phyloP scores from a whole-genome alignment of 2,329 filamentous ascomycete genomes.

The Fusarium floridanum region DNA sequence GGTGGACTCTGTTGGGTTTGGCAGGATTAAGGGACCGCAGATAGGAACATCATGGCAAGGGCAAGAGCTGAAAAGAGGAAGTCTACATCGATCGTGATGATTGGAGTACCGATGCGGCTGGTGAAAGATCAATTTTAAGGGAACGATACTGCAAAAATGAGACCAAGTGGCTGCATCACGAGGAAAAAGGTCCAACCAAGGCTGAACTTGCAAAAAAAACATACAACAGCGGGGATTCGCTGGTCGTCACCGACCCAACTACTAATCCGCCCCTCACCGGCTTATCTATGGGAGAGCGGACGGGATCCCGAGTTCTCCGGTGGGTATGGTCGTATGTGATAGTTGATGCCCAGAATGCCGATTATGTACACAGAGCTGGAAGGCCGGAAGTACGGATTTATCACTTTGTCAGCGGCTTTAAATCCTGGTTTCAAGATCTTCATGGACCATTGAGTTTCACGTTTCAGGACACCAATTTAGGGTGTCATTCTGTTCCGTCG shows the following conservation, averaged over 20 bases:
- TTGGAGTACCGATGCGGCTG: background rate
- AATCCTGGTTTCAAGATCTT: conserved; percentile 1
- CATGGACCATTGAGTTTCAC: background rate
- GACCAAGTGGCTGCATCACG: too few relatives aligned
- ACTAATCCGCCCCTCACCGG: too few relatives aligned
- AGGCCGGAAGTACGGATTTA: background rate
- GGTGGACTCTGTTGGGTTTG: background rate
- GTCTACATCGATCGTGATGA: too few relatives aligned
- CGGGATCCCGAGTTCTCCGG: too few relatives aligned
- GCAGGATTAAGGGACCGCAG: background rate
- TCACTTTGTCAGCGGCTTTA: background rate
- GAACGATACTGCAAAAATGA: background rate
- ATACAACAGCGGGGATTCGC: background rate
- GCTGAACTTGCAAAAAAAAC: background rate
- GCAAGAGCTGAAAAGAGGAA: too few relatives aligned
- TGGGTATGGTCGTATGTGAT: background rate
- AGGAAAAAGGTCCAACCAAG: background rate
- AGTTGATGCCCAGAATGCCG: accelerated
- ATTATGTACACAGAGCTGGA: background rate
- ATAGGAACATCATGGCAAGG: background rate
- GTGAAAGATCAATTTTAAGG: background rate
- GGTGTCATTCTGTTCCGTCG: background rate
- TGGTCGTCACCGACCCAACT: too few relatives aligned
- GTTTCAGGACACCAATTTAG: background rate
- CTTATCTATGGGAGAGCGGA: too few relatives aligned